Evolutionary conservation across 2,329 filamentous ascomycete species (phyloP), one percentile per base, ranked within the genome.

Genomic region (Tricladium varicosporioides): DNA sequence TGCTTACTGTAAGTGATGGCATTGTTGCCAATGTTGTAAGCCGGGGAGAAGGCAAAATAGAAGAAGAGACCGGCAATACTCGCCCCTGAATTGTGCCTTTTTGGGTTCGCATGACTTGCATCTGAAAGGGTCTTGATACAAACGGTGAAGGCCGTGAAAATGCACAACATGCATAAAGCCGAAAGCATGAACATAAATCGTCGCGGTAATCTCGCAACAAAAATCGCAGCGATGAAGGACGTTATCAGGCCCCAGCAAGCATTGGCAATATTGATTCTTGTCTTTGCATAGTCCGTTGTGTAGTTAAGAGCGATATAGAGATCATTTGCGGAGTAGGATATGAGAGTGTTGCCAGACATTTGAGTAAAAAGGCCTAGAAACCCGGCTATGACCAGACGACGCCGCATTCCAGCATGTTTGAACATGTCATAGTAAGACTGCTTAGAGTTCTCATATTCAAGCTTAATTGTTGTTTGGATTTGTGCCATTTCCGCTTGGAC

Each of bases 1-100:
- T 16, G 66, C 77, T 71, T 68, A 79, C 78, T 85, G 70, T 85
- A 85, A 0, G 82, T 85, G 55, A 87, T 73, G 14, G 84, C 82
- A 64, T 87, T 87, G 70, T 86, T 85, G 22, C 82, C 83, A 51
- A 86, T 76, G 64, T 86, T 86, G 69, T 87, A 87, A 60, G 73
- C 75, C 3, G 83, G 81, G 10, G 76, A 77, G 67, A 84, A 87
- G 2, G 76, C 74, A 60, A 84, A 86, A 63, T 82, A 83, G 71
- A 84, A 86, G 70, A 86, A 78, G 32, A 85, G 64, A 46, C 76
- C 69, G n/a, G 73, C 66, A 3, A 60, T 51, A 22, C 53, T 54
- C 10, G 65, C 62, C 16, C 60, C 49, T 5, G 51, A 53, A 22
- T 65, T 65, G n/a, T n/a, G n/a, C n/a, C n/a, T n/a, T 7, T 18